Evolutionary conservation across 306 rosid species (phyloP), one percentile per base, ranked within the genome.

Genomic region (Herpetospermum pedunculosum): DNA sequence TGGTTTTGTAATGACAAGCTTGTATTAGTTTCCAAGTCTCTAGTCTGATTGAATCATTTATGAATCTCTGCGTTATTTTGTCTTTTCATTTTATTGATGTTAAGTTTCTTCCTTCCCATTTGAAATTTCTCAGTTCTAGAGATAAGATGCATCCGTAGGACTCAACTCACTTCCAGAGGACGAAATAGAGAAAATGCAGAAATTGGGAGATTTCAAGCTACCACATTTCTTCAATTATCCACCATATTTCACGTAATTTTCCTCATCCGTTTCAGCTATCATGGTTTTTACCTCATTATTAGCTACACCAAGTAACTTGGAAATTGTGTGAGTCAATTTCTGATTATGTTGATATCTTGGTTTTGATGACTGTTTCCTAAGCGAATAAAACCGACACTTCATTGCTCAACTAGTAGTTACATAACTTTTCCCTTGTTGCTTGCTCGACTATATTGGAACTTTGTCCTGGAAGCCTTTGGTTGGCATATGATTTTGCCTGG

Each of bases 201-300:
- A 84, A 86, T 78, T 92, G 89, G 92, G 96, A 59, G 92, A 87
- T 53, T 90, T 90, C 88, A 90, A 92, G 85, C 83, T 90, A 73
- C 97, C 97, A 3, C 96, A 85, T 28, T 92, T 92, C 92, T 90
- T 90, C 97, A 92, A 87, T 79, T 92, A 92, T 77, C 98, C 98
- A 9, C 98, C 96, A 10, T 92, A 90, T 75, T 92, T 92, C 90
- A 88, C 98, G 96, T 90, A 92, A 86, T 64, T 62, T 29, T 58
- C 72, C 18, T 1, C 26, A 48, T 50, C 4, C 78, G 64, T 19
- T 32, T 25, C 30, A 8, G 6, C 26, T 69, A 32, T 2, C 40
- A 62, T 1, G 14, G 11, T 30, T 75, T 9, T 30, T 19, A 23
- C 32, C 6, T 40, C 72, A 16, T 29, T 47, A 28, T 7, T 5